A percentile compares a stretch with the other conserved stretches of the same genome.
phyloP scores from a whole-genome alignment of 257 asterid genomes.

The Penstemon eatonii region DNA sequence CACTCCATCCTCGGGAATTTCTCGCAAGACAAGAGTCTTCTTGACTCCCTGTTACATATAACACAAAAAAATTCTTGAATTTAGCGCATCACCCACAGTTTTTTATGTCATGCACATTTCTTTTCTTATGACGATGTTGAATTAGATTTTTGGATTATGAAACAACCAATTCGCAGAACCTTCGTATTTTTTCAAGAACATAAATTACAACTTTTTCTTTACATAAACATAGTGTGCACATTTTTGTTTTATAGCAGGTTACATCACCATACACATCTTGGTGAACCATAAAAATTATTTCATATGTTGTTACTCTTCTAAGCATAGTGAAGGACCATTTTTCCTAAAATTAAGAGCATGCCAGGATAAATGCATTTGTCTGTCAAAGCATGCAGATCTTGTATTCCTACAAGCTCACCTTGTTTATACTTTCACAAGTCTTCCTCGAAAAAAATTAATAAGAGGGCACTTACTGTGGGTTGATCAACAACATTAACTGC shows the following conservation, averaged over 20 bases:
- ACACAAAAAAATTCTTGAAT: not conserved
- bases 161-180: not conserved
- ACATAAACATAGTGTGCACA: not conserved
- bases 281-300: not conserved
- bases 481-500: constrained; percentile 71
- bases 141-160: not conserved
- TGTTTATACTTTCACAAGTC: constrained; percentile 5
- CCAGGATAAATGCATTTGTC: constrained; percentile 7
- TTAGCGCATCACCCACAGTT: not conserved
- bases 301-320: not conserved
- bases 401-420: not conserved
- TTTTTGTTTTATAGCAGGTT: not conserved
- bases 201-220: not conserved
- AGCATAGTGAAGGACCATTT: not conserved
- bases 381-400: constrained; percentile 13
- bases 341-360: not conserved
- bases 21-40: constrained; percentile 80
- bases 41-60: constrained; percentile 56
- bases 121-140: not conserved
- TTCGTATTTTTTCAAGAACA: not conserved
- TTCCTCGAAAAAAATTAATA: constrained; percentile 11
- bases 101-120: not conserved
- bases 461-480: constrained; percentile 51
- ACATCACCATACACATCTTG: not conserved
- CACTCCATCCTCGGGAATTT: constrained; percentile 82